Conservation (phyloP, 2,329 filamentous ascomycete genomes). For the Pseudogymnoascus sp. region DNA sequence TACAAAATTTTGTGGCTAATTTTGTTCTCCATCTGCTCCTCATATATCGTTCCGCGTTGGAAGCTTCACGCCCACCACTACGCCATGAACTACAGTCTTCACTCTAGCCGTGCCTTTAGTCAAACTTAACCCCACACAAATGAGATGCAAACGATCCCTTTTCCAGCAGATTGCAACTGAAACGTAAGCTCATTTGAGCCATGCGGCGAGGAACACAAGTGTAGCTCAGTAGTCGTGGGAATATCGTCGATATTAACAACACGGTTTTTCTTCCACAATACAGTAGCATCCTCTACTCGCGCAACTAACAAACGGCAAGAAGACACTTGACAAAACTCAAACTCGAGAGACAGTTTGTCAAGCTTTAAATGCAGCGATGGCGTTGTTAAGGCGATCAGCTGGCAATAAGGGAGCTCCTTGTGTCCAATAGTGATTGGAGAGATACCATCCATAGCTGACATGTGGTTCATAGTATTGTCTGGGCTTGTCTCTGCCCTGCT, state of each 20-base stretch:
- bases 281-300: neutral
- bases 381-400: conserved; percentile 10
- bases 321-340: conserved; percentile 15
- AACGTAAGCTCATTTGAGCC: conserved; percentile 13
- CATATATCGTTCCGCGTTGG: too few relatives aligned
- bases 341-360: conserved; percentile 4
- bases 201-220: conserved; percentile 9
- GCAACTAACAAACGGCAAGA: conserved; percentile 13
- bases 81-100: too few relatives aligned
- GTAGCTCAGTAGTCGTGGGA: conserved; percentile 13
- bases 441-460: too few relatives aligned
- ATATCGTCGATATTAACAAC: conserved; percentile 15
- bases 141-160: conserved; percentile 11
- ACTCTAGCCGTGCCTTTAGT: too few relatives aligned
- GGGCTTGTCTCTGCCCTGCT: too few relatives aligned
- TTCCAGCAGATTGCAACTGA: conserved; percentile 8
- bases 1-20: too few relatives aligned
- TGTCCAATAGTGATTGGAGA: neutral
- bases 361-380: conserved; percentile 13
- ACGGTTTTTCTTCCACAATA: neutral
- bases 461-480: too few relatives aligned
- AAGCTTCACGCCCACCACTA: too few relatives aligned
- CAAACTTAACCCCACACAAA: conserved; percentile 18
- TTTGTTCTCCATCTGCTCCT: too few relatives aligned
- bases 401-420: conserved; percentile 16